A percentile compares a stretch with the other conserved stretches of the same genome.
Conservation (phyloP, 1,284 basidiomycete species). For the Fistulinella staudtii region DNA sequence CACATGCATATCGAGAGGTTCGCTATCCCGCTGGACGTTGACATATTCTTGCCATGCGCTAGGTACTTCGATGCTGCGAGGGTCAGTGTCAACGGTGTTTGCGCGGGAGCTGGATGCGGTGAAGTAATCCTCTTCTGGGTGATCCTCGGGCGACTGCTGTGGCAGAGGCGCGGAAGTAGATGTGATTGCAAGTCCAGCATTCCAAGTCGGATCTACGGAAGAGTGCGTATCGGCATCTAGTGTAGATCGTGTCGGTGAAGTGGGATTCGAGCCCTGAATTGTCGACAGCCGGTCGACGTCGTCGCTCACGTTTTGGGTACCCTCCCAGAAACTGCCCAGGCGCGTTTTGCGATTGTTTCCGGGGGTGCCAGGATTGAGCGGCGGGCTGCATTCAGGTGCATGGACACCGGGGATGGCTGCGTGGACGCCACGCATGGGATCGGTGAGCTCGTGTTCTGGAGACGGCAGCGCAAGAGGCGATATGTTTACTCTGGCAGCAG, state of each 20-base stretch:
- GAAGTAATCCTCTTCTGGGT: slow-evolving; percentile 33
- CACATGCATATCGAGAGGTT: slow-evolving; percentile 22
- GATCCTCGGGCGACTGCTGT: slow-evolving; percentile 26
- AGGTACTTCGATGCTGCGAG: slow-evolving; percentile 17
- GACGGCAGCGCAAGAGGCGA: slow-evolving; percentile 80
- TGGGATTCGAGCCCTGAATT: slow-evolving; percentile 25
- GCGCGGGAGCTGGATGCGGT: slow-evolving; percentile 25
- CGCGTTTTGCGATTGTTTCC: slow-evolving; percentile 51
- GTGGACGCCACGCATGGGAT: slow-evolving; percentile 73
- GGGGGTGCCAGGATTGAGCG: slow-evolving; percentile 40
- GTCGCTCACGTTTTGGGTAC: slow-evolving; percentile 47
- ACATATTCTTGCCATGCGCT: slow-evolving; percentile 26
- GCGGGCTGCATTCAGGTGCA: slow-evolving; percentile 33
- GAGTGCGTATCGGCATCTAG: slow-evolving; percentile 6
- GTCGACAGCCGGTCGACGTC: slow-evolving; percentile 28
- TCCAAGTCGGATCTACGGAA: slow-evolving; percentile 10
- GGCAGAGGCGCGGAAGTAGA: slow-evolving; percentile 18
- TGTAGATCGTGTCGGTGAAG: slow-evolving; percentile 20
- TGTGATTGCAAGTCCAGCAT: slow-evolving; percentile 3
- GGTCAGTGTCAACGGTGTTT: slow-evolving; percentile 20
- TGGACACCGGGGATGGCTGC: slow-evolving; percentile 67
- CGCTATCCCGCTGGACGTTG: slow-evolving; percentile 25
- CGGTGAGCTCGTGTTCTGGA: slow-evolving; percentile 82
- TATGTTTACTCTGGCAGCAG: slow-evolving; percentile 67
- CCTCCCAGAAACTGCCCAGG: slow-evolving; percentile 68